phyloP scores from a whole-genome alignment of 2,329 filamentous ascomycete genomes.

The Endothia cerciana region DNA sequence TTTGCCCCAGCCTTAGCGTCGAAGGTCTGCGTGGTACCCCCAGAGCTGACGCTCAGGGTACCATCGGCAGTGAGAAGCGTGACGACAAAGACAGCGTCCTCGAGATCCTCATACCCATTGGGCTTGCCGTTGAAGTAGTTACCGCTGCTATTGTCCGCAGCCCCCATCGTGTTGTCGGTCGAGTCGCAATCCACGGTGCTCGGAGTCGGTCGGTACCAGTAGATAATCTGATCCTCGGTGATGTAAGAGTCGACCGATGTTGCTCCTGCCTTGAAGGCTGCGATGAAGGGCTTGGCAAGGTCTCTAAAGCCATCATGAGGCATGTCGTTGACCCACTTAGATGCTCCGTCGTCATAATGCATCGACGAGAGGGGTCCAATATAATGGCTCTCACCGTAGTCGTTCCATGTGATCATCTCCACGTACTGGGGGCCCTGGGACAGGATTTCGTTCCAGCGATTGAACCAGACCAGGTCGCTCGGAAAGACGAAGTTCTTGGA shows the following conservation, averaged over 20 bases:
- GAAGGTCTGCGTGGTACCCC: slow-evolving; percentile 46
- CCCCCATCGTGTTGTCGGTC: slow-evolving; percentile 55
- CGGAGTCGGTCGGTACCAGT: slow-evolving; percentile 59
- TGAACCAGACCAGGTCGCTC: slow-evolving; percentile 28
- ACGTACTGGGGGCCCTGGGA: slow-evolving; percentile 24
- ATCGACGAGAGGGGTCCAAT: slow-evolving; percentile 26
- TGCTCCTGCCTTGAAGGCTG: slow-evolving; percentile 54
- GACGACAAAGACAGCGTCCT: slow-evolving; percentile 57
- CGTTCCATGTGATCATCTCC: slow-evolving; percentile 29
- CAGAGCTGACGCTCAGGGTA: slow-evolving; percentile 50
- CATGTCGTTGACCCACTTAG: slow-evolving; percentile 35
- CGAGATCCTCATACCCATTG: slow-evolving; percentile 52
- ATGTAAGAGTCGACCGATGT: slow-evolving; percentile 43
- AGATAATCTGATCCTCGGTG: slow-evolving; percentile 53
- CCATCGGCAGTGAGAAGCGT: slow-evolving; percentile 51
- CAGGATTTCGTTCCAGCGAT: slow-evolving; percentile 28
- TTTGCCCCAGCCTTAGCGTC: slow-evolving; percentile 51
- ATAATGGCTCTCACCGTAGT: slow-evolving; percentile 31
- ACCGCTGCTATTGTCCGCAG: slow-evolving; percentile 48
- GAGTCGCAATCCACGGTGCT: slow-evolving; percentile 51
- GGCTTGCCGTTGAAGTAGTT: slow-evolving; percentile 58
- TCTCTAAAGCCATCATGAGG: slow-evolving; percentile 59
- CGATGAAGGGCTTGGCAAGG: slow-evolving; percentile 57
- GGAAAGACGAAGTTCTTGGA: slow-evolving; percentile 30
- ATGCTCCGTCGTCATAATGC: slow-evolving; percentile 28